Percentiles rank a stretch among this genome's conserved stretches.
These are phyloP conservation scores for Pichia sp. DNA, from an alignment of 1,139 yeast genomes.

Conservation along the genomic window DNA sequence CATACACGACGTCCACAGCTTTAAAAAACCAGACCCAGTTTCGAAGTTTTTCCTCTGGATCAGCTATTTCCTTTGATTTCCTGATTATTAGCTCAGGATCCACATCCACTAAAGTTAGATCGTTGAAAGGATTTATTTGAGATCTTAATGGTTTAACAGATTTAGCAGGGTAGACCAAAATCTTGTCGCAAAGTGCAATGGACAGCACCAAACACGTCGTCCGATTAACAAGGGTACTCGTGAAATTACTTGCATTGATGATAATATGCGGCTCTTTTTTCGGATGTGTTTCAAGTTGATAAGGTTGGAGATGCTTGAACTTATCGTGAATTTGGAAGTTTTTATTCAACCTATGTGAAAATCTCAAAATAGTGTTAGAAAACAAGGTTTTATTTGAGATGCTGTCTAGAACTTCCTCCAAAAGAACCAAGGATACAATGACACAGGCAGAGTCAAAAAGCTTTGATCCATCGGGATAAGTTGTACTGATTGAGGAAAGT, in stretches of 20 bases:
- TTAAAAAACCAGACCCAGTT: constrained; percentile 22
- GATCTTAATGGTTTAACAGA: constrained; percentile 15
- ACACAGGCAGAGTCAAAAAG: constrained; percentile 22
- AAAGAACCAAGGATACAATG: constrained; percentile 28
- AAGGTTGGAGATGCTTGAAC: constrained; percentile 17
- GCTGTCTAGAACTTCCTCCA: constrained; percentile 36
- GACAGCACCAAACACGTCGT: constrained; percentile 32
- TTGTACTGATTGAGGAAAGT: constrained; percentile 19
- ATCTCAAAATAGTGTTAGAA: constrained; percentile 25
- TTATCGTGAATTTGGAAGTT: constrained; percentile 12
- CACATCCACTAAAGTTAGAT: constrained; percentile 20
- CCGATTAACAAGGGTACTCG: constrained; percentile 32
- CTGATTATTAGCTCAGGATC: constrained; percentile 15
- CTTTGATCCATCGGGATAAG: constrained; percentile 15
- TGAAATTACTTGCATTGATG: constrained; percentile 35
- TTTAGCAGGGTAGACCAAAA: constrained; percentile 33
- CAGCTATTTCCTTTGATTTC: constrained; percentile 6
- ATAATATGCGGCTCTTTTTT: constrained; percentile 26
- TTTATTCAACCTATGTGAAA: constrained; percentile 18
- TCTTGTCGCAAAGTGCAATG: constrained; percentile 28
- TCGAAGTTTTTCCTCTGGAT: constrained; percentile 9
- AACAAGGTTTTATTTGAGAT: constrained; percentile 31
- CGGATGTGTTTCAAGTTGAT: constrained; percentile 18
- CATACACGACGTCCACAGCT: constrained; percentile 18
- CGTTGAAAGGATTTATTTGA: constrained; percentile 22